Conservation (phyloP, 441 rosid species). For the Populus tomentosa region DNA sequence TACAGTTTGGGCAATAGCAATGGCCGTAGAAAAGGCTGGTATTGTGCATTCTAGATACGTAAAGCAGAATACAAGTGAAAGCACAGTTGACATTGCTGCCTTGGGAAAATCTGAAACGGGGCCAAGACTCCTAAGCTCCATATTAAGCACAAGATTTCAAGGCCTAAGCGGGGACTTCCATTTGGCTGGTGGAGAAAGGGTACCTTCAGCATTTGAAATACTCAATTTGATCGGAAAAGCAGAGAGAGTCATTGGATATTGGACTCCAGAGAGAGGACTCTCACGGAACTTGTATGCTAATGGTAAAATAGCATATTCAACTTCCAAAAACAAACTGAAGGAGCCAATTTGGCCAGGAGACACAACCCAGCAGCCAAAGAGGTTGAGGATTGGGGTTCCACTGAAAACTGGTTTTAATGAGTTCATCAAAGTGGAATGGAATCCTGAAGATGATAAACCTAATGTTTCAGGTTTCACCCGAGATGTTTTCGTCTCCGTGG, state of each 20-base stretch:
- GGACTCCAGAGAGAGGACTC: conserved; percentile 25
- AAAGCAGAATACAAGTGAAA: not conserved
- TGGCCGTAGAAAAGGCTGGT: conserved; percentile 30
- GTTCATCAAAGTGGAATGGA: conserved; percentile 20
- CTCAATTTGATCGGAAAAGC: conserved; percentile 28
- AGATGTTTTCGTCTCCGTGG: conserved; percentile 34
- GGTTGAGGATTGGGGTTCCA: conserved; percentile 28
- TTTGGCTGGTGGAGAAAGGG: not conserved
- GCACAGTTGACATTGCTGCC: conserved; percentile 7
- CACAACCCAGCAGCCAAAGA: conserved; percentile 14
- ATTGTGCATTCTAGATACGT: not conserved
- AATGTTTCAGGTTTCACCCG: conserved; percentile 27
- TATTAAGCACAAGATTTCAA: not conserved
- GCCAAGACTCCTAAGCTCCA: not conserved
- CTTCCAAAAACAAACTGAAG: not conserved
- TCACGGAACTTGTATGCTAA: not conserved
- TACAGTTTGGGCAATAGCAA: conserved; percentile 35
- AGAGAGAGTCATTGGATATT: conserved; percentile 30
- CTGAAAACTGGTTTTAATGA: conserved; percentile 20
- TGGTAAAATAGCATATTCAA: not conserved
- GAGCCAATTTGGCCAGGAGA: conserved; percentile 38
- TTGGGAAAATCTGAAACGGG: conserved; percentile 9
- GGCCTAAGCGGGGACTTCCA: not conserved
- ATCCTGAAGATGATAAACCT: conserved; percentile 4
- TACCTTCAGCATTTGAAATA: not conserved